phyloP scores from a whole-genome alignment of 805 yeast species.

The Metschnikowia continentalis region DNA sequence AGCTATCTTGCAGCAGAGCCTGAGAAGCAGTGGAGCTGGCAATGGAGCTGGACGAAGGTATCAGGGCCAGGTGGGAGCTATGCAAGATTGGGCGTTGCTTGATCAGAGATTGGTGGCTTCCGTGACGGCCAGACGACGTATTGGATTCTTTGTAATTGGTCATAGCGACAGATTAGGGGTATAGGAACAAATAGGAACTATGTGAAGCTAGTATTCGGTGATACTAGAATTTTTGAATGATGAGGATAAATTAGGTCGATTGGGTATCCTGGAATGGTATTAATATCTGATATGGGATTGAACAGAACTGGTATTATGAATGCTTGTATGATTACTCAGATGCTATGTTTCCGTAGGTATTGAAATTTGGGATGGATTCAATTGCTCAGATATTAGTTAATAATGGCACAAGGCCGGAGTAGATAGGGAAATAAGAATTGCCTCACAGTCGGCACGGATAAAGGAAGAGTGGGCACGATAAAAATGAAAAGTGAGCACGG shows the following conservation, averaged over 20 bases:
- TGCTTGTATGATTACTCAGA: too few relatives aligned
- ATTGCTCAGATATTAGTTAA: too few relatives aligned
- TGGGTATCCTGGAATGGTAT: too few relatives aligned
- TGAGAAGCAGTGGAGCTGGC: not conserved
- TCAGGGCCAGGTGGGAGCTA: not conserved
- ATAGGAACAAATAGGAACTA: not conserved
- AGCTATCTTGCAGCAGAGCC: slow-evolving; percentile 1
- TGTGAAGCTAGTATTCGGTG: too few relatives aligned
- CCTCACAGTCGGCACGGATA: not conserved
- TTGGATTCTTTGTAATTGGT: not conserved
- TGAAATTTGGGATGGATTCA: too few relatives aligned
- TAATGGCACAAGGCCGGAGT: not conserved
- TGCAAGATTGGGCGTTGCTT: not conserved
- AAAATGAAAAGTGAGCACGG: not conserved
- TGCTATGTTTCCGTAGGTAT: too few relatives aligned
- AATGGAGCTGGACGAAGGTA: not conserved
- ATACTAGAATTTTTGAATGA: too few relatives aligned
- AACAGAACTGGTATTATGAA: too few relatives aligned
- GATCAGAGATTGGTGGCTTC: not conserved
- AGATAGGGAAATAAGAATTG: not conserved
- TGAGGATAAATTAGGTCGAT: too few relatives aligned
- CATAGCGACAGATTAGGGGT: not conserved
- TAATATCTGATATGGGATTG: too few relatives aligned
- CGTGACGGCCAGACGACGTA: not conserved
- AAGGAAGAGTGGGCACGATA: not conserved